phyloP scores from a whole-genome alignment of 768 basidiomycete genomes.

The Termitomyces sp. region DNA sequence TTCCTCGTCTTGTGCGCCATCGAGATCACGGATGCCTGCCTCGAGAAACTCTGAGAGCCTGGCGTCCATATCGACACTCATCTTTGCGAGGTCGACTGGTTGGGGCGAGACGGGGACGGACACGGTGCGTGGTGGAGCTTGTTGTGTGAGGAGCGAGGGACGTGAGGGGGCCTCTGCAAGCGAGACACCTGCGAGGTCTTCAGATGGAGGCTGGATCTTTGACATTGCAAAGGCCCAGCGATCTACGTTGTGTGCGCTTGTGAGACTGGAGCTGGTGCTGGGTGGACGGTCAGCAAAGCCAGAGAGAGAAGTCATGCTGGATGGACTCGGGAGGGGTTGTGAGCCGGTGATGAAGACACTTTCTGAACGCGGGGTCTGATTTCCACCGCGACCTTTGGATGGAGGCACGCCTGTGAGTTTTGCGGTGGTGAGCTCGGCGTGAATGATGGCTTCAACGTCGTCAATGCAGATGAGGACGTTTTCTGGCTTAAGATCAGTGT shows the following conservation, averaged over 20 bases:
- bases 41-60: slow-evolving; percentile 12
- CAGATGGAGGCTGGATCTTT: slow-evolving; percentile 43
- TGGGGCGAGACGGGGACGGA: slow-evolving; percentile 10
- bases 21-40: background rate
- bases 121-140: background rate
- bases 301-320: slow-evolving; percentile 31
- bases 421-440: slow-evolving; percentile 66
- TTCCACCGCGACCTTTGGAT: slow-evolving; percentile 88
- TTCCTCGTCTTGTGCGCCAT: slow-evolving; percentile 17
- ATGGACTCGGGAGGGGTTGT: slow-evolving; percentile 87
- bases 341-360: slow-evolving; percentile 81
- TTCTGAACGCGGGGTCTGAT: slow-evolving; percentile 89
- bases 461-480: slow-evolving; percentile 97
- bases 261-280: slow-evolving; percentile 32
- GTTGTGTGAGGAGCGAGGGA: slow-evolving; percentile 68
- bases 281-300: slow-evolving; percentile 10
- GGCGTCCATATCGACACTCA: slow-evolving; percentile 14
- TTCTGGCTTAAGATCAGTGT: slow-evolving; percentile 96
- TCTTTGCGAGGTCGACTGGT: background rate
- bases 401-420: slow-evolving; percentile 92
- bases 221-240: slow-evolving; percentile 91
- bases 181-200: slow-evolving; percentile 27
- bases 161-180: slow-evolving; percentile 20
- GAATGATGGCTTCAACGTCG: slow-evolving; percentile 91
- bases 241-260: slow-evolving; percentile 60